Evolutionary conservation across 768 basidiomycete species (phyloP).

Genomic region (Clathrus columnatus): DNA sequence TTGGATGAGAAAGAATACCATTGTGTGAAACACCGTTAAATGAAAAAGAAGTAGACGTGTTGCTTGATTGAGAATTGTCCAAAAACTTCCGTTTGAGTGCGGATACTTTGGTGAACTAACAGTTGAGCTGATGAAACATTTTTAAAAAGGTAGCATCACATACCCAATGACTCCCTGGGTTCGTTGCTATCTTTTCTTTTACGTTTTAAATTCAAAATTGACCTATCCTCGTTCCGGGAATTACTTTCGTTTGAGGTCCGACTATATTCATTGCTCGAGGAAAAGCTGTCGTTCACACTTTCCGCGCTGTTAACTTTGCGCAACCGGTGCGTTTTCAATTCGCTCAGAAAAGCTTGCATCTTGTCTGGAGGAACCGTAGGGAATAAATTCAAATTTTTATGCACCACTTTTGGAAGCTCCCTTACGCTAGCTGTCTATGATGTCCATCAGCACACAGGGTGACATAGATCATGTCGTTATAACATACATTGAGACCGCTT

Average conservation of each 20-base stretch:
- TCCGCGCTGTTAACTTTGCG: conserved; percentile 41
- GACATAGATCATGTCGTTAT: not conserved
- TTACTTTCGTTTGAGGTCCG: conserved; percentile 1
- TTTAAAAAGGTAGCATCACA: conserved; percentile 14
- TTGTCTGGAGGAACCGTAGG: conserved; percentile 57
- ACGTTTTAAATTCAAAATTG: conserved; percentile 3
- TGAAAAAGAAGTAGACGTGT: conserved; percentile 15
- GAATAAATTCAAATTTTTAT: conserved; percentile 2
- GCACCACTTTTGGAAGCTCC: not conserved
- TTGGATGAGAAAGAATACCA: not conserved
- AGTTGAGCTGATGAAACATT: not conserved
- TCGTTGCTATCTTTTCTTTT: conserved; percentile 10
- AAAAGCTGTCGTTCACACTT: conserved; percentile 10
- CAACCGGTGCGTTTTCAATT: conserved; percentile 69
- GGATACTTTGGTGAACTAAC: conserved; percentile 19
- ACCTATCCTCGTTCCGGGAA: not conserved
- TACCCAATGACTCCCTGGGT: conserved; percentile 25
- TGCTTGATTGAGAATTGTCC: conserved; percentile 19
- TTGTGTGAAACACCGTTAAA: conserved; percentile 6
- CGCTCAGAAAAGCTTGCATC: conserved; percentile 73
- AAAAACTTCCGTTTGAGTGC: conserved; percentile 32
- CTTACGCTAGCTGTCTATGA: not conserved
- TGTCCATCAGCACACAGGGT: not conserved
- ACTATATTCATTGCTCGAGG: conserved; percentile 4
- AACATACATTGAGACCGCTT: conserved; percentile 1